These are phyloP conservation scores for Alliaria petiolata DNA, from an alignment of 345 rosid species.

Conservation along the genomic window DNA sequence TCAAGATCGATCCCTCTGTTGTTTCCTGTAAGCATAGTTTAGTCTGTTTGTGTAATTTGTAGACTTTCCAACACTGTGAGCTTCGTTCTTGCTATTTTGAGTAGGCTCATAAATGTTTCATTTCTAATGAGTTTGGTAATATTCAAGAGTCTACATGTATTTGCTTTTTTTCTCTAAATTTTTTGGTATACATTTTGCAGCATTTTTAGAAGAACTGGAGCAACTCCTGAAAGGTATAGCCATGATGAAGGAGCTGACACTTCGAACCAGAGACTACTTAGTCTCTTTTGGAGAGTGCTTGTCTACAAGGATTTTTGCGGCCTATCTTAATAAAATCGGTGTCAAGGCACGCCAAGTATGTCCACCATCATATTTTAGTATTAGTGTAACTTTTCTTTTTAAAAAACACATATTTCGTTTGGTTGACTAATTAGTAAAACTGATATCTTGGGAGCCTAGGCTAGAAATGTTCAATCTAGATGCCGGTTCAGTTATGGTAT, in stretches of 20 bases:
- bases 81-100: not conserved
- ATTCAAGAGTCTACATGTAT: no score
- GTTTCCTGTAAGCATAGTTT: conserved; percentile 49
- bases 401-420: not conserved
- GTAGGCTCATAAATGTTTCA: not conserved
- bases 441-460: not conserved
- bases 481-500: not conserved
- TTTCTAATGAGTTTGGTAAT: conserved; percentile 14
- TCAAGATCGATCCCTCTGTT: conserved; percentile 52
- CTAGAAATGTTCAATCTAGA: not conserved
- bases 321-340: conserved; percentile 75
- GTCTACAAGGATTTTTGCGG: conserved; percentile 96
- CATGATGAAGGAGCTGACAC: conserved; percentile 94
- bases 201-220: conserved; percentile 72
- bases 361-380: conserved; percentile 3
- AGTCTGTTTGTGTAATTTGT: conserved; percentile 4
- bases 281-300: conserved; percentile 99
- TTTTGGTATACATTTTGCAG: conserved; percentile 37
- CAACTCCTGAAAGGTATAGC: conserved; percentile 94
- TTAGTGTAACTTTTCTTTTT: not conserved
- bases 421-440: conserved; percentile 3
- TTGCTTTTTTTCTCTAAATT: conserved; percentile 17
- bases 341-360: conserved; percentile 89
- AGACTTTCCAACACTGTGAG: not conserved
- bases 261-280: conserved; percentile 73